Conservation (phyloP, 257 asterid species). For the Solanum gracilifrons region DNA sequence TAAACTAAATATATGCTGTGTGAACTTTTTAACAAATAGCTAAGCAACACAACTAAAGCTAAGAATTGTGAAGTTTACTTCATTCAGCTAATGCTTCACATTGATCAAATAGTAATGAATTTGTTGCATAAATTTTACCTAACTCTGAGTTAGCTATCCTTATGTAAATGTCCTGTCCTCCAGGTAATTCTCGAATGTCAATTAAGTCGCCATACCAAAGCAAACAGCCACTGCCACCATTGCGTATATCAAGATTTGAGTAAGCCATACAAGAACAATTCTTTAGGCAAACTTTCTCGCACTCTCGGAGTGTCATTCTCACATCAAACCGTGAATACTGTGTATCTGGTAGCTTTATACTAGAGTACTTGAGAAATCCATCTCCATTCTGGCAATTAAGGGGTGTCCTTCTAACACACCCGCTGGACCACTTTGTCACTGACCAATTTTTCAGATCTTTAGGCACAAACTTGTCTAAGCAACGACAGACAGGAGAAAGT, state of each 20-base stretch:
- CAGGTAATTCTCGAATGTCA: neutral
- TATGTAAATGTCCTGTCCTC: neutral
- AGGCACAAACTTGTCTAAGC: neutral
- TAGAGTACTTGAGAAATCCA: slow-evolving; percentile 7
- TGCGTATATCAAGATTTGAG: slow-evolving; percentile 11
- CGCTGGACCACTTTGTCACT: slow-evolving; percentile 10
- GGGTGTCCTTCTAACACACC: slow-evolving; percentile 11
- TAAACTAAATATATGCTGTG: neutral
- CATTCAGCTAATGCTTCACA: neutral
- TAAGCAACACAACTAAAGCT: neutral
- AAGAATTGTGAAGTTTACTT: neutral
- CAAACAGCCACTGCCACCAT: slow-evolving; percentile 17
- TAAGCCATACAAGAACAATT: slow-evolving; percentile 28
- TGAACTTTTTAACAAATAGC: neutral
- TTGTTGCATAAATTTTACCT: neutral
- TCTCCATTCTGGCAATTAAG: slow-evolving; percentile 9
- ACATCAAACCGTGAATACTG: slow-evolving; percentile 3
- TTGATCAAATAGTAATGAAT: neutral
- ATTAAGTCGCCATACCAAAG: slow-evolving; percentile 19
- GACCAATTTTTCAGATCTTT: neutral
- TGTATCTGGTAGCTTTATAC: slow-evolving; percentile 18
- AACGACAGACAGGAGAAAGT: neutral
- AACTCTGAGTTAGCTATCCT: neutral
- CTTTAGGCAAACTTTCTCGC: slow-evolving; percentile 6
- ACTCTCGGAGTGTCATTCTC: slow-evolving; percentile 6